Percentiles rank a stretch among this genome's conserved stretches.
These are phyloP conservation scores for Nematocida sp. DNA, from an alignment of 371 early-diverging fungal species.

Conservation along the genomic window DNA sequence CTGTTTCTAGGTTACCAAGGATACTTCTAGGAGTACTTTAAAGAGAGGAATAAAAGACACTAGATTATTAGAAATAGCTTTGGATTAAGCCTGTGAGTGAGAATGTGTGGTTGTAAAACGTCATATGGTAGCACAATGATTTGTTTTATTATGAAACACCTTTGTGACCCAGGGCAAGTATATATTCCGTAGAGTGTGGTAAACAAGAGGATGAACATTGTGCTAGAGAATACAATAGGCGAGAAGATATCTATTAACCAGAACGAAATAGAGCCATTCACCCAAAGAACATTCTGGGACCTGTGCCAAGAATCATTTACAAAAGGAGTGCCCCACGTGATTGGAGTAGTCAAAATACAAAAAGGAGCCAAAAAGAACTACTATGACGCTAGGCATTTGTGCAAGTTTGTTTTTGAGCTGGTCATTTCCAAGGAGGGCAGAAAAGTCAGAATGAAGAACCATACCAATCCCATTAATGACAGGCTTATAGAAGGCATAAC, in stretches of 20 bases:
- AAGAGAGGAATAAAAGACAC: too few relatives aligned
- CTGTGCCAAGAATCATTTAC: slow-evolving; percentile 56
- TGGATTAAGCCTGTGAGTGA: too few relatives aligned
- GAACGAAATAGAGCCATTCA: slow-evolving; percentile 61
- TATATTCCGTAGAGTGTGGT: background rate
- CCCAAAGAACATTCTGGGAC: slow-evolving; percentile 63
- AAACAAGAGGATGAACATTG: slow-evolving; percentile 13
- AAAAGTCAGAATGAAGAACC: slow-evolving; percentile 63
- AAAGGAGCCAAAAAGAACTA: slow-evolving; percentile 44
- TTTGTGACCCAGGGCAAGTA: too few relatives aligned
- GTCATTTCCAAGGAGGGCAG: slow-evolving; percentile 65
- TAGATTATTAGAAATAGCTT: too few relatives aligned
- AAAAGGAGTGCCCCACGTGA: slow-evolving; percentile 34
- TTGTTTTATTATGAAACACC: slow-evolving; percentile 26
- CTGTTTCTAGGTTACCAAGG: too few relatives aligned
- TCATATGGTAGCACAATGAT: too few relatives aligned
- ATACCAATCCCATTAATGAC: slow-evolving; percentile 62
- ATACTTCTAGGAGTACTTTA: too few relatives aligned
- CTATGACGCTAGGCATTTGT: slow-evolving; percentile 65
- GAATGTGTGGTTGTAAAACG: too few relatives aligned
- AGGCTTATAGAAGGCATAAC: slow-evolving; percentile 59
- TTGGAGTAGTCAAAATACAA: slow-evolving; percentile 2
- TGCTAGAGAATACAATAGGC: slow-evolving; percentile 54
- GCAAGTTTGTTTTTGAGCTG: slow-evolving; percentile 66
- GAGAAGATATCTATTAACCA: slow-evolving; percentile 57